A percentile compares a stretch with the other conserved stretches of the same genome.
Evolutionary conservation across 495 filamentous ascomycete genomes (phyloP).

Genomic region (Neurospora hispaniola): DNA sequence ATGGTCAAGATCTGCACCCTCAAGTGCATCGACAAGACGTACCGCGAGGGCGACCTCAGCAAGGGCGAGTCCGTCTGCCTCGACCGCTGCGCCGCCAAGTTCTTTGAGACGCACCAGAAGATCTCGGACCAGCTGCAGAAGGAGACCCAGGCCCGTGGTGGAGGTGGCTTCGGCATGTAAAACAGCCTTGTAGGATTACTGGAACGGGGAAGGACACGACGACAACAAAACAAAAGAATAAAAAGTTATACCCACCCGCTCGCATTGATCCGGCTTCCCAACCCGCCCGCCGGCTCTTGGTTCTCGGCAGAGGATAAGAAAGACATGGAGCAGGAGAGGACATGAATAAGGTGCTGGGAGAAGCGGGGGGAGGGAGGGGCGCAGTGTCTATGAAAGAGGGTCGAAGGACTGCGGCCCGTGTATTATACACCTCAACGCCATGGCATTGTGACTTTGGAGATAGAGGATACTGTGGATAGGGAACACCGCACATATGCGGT

Average conservation of each 20-base stretch:
- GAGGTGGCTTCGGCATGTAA: conserved; percentile 22
- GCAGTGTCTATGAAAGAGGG: background rate
- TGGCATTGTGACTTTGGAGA: background rate
- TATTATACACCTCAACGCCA: background rate
- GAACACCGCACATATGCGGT: background rate
- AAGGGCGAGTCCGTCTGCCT: conserved; percentile 98
- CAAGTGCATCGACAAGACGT: conserved; percentile 85
- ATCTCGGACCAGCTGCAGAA: conserved; percentile 51
- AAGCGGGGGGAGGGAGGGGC: background rate
- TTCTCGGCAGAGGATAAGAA: background rate
- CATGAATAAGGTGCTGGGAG: background rate
- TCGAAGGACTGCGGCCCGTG: background rate
- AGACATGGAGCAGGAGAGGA: background rate
- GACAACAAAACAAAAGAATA: background rate
- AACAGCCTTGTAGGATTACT: too few species aligned
- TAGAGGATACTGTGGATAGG: background rate
- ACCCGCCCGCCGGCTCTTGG: background rate
- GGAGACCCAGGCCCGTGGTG: conserved; percentile 33
- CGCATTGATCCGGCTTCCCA: background rate
- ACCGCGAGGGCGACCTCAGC: conserved; percentile 91
- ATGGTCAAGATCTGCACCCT: conserved; percentile 77
- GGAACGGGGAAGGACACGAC: too few species aligned
- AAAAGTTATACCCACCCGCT: background rate
- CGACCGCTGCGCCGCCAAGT: conserved; percentile 92
- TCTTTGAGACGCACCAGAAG: conserved; percentile 97